Evolutionary conservation across 805 yeast genomes (phyloP).

Genomic region (Candida sithepensis): DNA sequence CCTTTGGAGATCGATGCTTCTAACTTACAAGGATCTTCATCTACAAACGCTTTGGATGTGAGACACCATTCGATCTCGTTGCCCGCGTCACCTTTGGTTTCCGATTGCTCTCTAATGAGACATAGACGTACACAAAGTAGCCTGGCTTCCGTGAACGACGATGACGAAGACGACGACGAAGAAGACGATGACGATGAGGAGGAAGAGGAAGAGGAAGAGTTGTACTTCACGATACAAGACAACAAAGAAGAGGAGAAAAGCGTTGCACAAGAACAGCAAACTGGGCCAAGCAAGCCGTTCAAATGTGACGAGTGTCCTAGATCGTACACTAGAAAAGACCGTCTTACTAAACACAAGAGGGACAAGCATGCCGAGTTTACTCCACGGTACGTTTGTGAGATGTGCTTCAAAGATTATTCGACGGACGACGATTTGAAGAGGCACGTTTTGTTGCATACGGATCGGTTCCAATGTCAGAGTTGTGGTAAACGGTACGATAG

Average conservation of each 20-base stretch:
- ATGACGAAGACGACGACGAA: background rate
- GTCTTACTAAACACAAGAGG: conserved; percentile 2
- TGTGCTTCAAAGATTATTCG: conserved; percentile 4
- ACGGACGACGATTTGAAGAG: conserved; percentile 8
- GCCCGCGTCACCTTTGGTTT: no score
- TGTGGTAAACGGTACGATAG: conserved; percentile 9
- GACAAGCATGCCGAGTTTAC: conserved; percentile 5
- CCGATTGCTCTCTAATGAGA: no score
- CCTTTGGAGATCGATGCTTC: no score
- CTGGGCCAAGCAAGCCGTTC: no score
- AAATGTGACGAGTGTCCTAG: conserved; percentile 4
- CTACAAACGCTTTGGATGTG: no score
- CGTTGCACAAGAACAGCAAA: background rate
- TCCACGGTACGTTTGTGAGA: conserved; percentile 3
- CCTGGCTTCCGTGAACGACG: background rate
- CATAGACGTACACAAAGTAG: no score
- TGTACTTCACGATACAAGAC: background rate
- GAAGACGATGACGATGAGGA: background rate
- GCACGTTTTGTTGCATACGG: conserved; percentile 5
- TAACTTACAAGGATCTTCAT: no score
- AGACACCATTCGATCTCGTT: no score
- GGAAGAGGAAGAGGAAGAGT: background rate
- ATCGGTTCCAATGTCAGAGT: conserved; percentile 4
- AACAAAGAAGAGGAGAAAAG: background rate
- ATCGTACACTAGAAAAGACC: conserved; percentile 7